Evolutionary conservation across 108 stramenopile genomes (phyloP).

Genomic region (Cyclotella baltica): DNA sequence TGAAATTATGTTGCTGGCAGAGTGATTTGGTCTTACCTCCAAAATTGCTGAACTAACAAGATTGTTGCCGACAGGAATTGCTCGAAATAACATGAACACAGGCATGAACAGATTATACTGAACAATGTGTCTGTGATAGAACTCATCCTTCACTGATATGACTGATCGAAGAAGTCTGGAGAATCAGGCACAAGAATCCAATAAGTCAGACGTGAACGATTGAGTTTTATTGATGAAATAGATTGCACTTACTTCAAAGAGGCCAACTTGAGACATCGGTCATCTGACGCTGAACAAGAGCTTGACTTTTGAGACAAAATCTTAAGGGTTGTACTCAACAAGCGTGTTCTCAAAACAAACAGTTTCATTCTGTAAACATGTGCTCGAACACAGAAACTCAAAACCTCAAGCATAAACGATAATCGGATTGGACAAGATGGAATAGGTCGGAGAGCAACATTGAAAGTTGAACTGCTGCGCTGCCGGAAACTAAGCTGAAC

Average conservation of each 20-base stretch:
- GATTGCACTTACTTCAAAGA: slow-evolving; percentile 58
- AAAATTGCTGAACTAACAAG: slow-evolving; percentile 84
- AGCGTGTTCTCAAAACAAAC: slow-evolving; percentile 76
- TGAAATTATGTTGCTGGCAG: no score
- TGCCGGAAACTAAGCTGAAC: slow-evolving; percentile 51
- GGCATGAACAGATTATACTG: slow-evolving; percentile 88
- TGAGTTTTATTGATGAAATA: not conserved
- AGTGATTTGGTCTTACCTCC: slow-evolving; percentile 50
- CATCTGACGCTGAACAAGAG: slow-evolving; percentile 46
- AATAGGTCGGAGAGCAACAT: slow-evolving; percentile 54
- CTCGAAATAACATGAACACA: slow-evolving; percentile 84
- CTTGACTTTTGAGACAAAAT: slow-evolving; percentile 50
- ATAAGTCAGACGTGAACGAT: not conserved
- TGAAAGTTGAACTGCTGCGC: slow-evolving; percentile 45
- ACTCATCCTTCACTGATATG: slow-evolving; percentile 87
- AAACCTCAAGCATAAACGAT: slow-evolving; percentile 84
- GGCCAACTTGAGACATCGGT: slow-evolving; percentile 81
- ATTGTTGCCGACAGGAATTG: slow-evolving; percentile 85
- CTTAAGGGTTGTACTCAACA: slow-evolving; percentile 73
- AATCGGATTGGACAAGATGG: slow-evolving; percentile 68
- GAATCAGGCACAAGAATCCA: not conserved
- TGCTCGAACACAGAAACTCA: slow-evolving; percentile 87
- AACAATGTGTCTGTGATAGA: slow-evolving; percentile 89
- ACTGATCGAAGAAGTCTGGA: slow-evolving; percentile 77
- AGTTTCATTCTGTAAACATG: slow-evolving; percentile 88